Evolutionary conservation across 1,139 yeast species (phyloP), one percentile per base, ranked within the genome.

Genomic region (Protomyces macrosporus): DNA sequence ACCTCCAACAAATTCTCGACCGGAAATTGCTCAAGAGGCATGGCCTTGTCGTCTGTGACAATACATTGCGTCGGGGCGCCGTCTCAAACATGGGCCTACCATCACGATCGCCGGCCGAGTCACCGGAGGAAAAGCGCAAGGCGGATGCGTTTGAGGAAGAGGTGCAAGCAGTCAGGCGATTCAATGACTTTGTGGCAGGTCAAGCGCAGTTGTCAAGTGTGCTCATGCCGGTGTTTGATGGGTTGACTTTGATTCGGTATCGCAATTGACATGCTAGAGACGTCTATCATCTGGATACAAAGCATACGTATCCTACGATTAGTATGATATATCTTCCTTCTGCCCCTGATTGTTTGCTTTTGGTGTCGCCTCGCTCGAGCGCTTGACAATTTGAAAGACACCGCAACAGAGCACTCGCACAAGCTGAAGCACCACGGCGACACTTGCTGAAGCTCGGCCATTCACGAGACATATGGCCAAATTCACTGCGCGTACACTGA

Each of bases 401-500:
- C 23, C 23, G 23, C 23, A 23, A 23, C 1, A 23, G 23, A n/a
- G 23, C 23, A 23, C 23, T 1, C 23, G 23, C 23, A 23, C 23
- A 23, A 23, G 23, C 23, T 23, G 23, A 23, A 23, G 23, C 23
- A 23, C 23, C 23, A 23, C 39, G 39, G 12, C 39, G 39, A 36
- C 39, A 36, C 39, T 36, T 36, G 2, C 39, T 9, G 3, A 12
- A 7, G 39, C 39, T 12, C 12, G 12, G 39, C 9, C 48, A 2
- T 42, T 32, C 9, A 16, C 9, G 9, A 35, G 7, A 23, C 23
- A 23, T 32, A 58, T 58, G 62, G 62, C 56, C 5, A 51, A 35
- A 33, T 58, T 58, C 45, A 58, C 45, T 32, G 62, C 62, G 10
- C 62, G 62, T 6, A 53, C 54, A 39, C 45, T 58, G 62, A 58